Evolutionary conservation across 2,329 filamentous ascomycete species (phyloP), one percentile per base, ranked within the genome.

Genomic region (Cladosporium phlei): DNA sequence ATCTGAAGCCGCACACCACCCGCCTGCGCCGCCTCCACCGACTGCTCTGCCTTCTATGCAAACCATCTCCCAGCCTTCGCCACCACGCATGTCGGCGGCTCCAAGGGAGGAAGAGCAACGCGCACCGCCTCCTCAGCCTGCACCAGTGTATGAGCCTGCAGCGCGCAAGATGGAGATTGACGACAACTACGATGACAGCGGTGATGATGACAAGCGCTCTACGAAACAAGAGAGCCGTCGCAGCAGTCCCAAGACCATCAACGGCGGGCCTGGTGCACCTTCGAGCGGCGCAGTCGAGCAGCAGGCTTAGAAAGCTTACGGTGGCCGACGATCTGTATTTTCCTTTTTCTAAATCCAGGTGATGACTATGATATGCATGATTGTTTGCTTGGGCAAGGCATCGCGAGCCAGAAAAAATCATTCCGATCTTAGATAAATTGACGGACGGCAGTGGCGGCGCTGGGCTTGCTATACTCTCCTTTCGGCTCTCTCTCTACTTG

Each of bases 81-180:
- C 78, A 12, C 52, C 57, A 47, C 75, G 77, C n/a, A 74, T 77
- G 63, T 68, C 76, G 34, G 73, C 77, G 43, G 64, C 66, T 50
- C 61, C 67, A 52, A 69, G 69, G 46, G 68, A 71, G 49, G 70
- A 73, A 53, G 66, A 68, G 27, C 63, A 66, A 7, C 64, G 52
- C 28, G 47, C 52, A 17, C 51, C 53, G 10, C 55, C 56, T 8
- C 50, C 54, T 24, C 50, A 56, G 10, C 57, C 54, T 30, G 49
- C 53, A 65, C 69, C 38, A 14, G 66, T 75, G 14, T 83, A 82
- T 48, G 91, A 97, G 69, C 87, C 89, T 44, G 89, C 93, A 25
- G 88, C 89, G 16, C 79, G 93, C 17, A 95, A 95, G 68, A 94
- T 98, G 81, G 91, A 97, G 5, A 87, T 97, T 16, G 90, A 98